Evolutionary conservation across 1,284 basidiomycete species (phyloP).

Genomic region (Irpex rosettiformis): DNA sequence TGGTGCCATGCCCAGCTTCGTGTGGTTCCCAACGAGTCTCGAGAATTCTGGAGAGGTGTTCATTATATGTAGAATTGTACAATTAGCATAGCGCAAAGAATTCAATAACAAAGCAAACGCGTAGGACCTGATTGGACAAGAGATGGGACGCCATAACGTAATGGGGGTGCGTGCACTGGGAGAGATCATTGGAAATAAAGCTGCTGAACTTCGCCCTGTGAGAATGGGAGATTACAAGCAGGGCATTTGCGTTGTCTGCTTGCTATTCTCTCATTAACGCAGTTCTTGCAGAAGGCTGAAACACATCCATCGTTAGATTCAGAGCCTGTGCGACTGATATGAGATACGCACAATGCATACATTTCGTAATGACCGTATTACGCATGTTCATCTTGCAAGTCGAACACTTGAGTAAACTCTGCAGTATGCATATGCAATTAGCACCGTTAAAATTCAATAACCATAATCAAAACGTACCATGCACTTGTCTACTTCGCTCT

Average conservation of each 20-base stretch:
- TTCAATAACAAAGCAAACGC: neutral
- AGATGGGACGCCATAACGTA: slow-evolving; percentile 10
- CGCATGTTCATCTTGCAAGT: slow-evolving; percentile 87
- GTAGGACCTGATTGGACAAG: neutral
- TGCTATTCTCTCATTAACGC: slow-evolving; percentile 85
- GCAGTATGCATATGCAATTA: slow-evolving; percentile 4
- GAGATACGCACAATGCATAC: slow-evolving; percentile 81
- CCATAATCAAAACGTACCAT: slow-evolving; percentile 47
- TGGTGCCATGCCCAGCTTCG: no score
- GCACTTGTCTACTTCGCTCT: slow-evolving; percentile 55
- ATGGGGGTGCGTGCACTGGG: slow-evolving; percentile 6
- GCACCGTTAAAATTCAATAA: neutral
- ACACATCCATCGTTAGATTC: no score
- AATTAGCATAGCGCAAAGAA: neutral
- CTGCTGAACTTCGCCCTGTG: slow-evolving; percentile 82
- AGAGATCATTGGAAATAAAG: slow-evolving; percentile 76
- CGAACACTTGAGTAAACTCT: slow-evolving; percentile 90
- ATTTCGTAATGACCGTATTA: slow-evolving; percentile 87
- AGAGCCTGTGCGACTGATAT: no score
- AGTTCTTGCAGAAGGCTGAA: slow-evolving; percentile 86
- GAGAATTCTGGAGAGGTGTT: no score
- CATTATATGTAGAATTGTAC: neutral
- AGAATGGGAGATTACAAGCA: slow-evolving; percentile 83
- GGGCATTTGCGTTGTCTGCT: slow-evolving; percentile 97
- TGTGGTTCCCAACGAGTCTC: no score